Base-by-base conservation (phyloP, 345 rosid genomes). In the Acer yangbiense region DNA sequence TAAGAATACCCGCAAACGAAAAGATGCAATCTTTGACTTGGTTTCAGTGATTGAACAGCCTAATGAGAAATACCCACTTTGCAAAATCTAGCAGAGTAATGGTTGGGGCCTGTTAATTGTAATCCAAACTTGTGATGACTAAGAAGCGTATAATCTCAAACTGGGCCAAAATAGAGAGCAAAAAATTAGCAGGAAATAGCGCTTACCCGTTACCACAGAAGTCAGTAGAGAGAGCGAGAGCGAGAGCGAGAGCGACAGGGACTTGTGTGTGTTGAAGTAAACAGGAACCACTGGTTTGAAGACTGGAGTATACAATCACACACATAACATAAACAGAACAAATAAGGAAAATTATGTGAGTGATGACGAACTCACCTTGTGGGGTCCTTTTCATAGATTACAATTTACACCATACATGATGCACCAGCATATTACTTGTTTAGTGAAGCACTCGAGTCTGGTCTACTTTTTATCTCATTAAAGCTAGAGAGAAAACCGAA, bases 1-100 rank as follows among this genome's bases (percentile, higher is more conserved):
- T 46, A 70, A 72, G 70, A 75, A 32, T 6, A 55, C 69, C 80
- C 76, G 69, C 72, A 48, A 73, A 64, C 35, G 16, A 50, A 75
- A 72, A 57, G 50, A 32, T 9, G 44, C 23, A 35, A 66, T 60
- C 58, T 63, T 78, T 23, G 54, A 41, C 4, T 12, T 20, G 55
- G 13, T 50, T 71, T 57, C 35, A 50, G 27, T 3, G 73, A 71
- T 39, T 77, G 16, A 72, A 54, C 39, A 41, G 7, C 9, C 72
- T 17, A 29, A 17, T 39, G 65, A 60, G 35, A 8, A 55, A 72
- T 25, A 68, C 70, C 78, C 76, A 76, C 64, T 41, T 4, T 4
- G 61, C 77, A 41, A 43, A 20, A 78, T 55, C 43, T 10, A 35
- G 61, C 80, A 67, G 55, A 9, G 63, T 16, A 35, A 71, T 9